Base-by-base conservation (phyloP, 2,329 filamentous ascomycete species). In the Tolypocladium guangdongense region DNA sequence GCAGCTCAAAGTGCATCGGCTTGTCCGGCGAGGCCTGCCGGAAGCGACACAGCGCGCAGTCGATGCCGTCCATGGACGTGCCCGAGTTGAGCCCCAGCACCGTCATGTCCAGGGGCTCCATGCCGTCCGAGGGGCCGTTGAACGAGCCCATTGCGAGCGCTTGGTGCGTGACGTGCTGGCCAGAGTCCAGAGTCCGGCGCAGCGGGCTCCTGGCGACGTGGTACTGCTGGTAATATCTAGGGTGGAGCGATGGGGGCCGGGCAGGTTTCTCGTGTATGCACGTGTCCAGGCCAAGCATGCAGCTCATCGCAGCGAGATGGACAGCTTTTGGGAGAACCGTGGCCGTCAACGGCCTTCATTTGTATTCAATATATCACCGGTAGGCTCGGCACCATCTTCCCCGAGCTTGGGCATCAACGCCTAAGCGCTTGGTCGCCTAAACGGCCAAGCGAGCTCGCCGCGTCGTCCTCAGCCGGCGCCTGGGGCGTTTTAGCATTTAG, bases 41-140 rank as follows among this genome's bases (percentile, higher is more conserved):
- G 62, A 82, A 83, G 51, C 68, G 76, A 59, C 80, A 81, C 10
- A 82, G 69, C 2, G 77, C 79, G 58, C 78, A 82, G 62, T 82
- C 78, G 46, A 84, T 80, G 30, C 76, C 74, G 60, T 80, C 61
- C 78, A 82, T 77, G 2, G 73, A 74, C 1, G 75, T 78, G 18
- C 76, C 76, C 36, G 69, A 55, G 68, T 74, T 64, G 46, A 82
- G 62, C 1, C 80, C 80, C 20, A 82, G 68, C 27, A 81, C 76
- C 1, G 70, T 78, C 39, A 81, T 59, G 57, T 81, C 73, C 54
- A 82, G 63, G 2, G 41, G 16, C 24, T 11, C 55, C 53, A 65
- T 57, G 45, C 62, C 60, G 12, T 10, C 14, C 11, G 2, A 4
- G 11, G 18, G 18, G 4, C 16, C 50, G 50, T 51, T 35, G 27